phyloP scores from a whole-genome alignment of 139 green algal genomes.

The Axilococcus clingmanii region DNA sequence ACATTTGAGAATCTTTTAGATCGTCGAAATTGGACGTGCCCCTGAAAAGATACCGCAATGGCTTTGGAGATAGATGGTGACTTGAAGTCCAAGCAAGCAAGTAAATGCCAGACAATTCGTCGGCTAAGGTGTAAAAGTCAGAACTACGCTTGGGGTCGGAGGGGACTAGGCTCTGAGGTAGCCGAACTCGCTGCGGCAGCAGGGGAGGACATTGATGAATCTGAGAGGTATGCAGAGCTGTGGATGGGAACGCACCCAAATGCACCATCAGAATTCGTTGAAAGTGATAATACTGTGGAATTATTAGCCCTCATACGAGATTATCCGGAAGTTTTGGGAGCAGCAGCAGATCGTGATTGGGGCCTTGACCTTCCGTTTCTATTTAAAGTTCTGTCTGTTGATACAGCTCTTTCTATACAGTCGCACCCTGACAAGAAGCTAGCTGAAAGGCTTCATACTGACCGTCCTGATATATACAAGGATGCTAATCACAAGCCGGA shows the following conservation, averaged over 20 bases:
- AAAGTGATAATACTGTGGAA: slow-evolving; percentile 9
- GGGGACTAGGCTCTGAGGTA: slow-evolving; percentile 5
- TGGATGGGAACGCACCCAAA: slow-evolving; percentile 97
- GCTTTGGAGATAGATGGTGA: too few relatives aligned
- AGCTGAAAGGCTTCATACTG: slow-evolving; percentile 73
- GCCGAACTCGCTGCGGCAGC: slow-evolving; percentile 53
- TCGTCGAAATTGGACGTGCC: too few relatives aligned
- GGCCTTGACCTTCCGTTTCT: slow-evolving; percentile 79
- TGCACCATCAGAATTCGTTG: slow-evolving; percentile 47
- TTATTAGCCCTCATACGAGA: slow-evolving; percentile 52
- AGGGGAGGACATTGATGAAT: slow-evolving; percentile 43
- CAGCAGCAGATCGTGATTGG: slow-evolving; percentile 46
- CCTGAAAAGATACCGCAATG: too few relatives aligned
- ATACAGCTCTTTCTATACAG: slow-evolving; percentile 95
- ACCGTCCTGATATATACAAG: slow-evolving; percentile 81
- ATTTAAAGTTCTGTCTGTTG: slow-evolving; percentile 94
- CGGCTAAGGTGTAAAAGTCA: too few relatives aligned
- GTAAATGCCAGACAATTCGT: too few relatives aligned
- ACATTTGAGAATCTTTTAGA: too few relatives aligned
- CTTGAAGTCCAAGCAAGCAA: too few relatives aligned
- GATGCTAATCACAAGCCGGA: slow-evolving; percentile 99
- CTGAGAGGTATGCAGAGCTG: slow-evolving; percentile 85
- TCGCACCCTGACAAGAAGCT: slow-evolving; percentile 95
- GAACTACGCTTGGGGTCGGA: slow-evolving; percentile 9
- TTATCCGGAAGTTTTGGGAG: slow-evolving; percentile 62